Conservation (phyloP, 768 basidiomycete species). For the Phlebiopsis gigantea region DNA sequence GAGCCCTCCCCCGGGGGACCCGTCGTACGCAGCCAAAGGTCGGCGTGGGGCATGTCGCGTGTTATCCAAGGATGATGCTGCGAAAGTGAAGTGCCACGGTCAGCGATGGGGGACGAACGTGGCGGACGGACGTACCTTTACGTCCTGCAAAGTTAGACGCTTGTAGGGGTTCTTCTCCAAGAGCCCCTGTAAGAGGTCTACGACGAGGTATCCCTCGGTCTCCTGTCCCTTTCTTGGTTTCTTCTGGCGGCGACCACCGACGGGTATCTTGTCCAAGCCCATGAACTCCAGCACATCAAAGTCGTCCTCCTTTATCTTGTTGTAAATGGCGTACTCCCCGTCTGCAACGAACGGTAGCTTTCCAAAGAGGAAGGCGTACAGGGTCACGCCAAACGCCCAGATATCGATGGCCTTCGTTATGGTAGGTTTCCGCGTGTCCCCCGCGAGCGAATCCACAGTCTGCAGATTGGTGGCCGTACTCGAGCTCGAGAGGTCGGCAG, state of each 20-base stretch:
- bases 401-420: constrained; percentile 95
- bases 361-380: constrained; percentile 93
- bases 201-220: constrained; percentile 55
- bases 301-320: constrained; percentile 71
- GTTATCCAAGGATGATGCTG: constrained; percentile 65
- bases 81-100: background rate
- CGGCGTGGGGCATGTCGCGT: constrained; percentile 58
- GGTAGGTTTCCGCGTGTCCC: constrained; percentile 36
- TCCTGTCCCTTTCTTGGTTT: constrained; percentile 24
- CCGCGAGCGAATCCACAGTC: constrained; percentile 27
- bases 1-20: constrained; percentile 36
- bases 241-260: constrained; percentile 53
- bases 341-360: constrained; percentile 66
- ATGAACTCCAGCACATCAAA: constrained; percentile 65
- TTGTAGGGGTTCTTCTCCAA: constrained; percentile 74
- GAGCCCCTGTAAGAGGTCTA: constrained; percentile 67
- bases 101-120: background rate
- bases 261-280: constrained; percentile 63
- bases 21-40: constrained; percentile 66
- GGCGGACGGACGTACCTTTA: constrained; percentile 56
- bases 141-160: constrained; percentile 73
- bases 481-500: constrained; percentile 15
- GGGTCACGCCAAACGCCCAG: constrained; percentile 95
- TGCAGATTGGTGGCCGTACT: constrained; percentile 31
- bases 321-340: constrained; percentile 74